These are phyloP conservation scores for Mangifera indica DNA, from an alignment of 345 rosid genomes.

Conservation along the genomic window DNA sequence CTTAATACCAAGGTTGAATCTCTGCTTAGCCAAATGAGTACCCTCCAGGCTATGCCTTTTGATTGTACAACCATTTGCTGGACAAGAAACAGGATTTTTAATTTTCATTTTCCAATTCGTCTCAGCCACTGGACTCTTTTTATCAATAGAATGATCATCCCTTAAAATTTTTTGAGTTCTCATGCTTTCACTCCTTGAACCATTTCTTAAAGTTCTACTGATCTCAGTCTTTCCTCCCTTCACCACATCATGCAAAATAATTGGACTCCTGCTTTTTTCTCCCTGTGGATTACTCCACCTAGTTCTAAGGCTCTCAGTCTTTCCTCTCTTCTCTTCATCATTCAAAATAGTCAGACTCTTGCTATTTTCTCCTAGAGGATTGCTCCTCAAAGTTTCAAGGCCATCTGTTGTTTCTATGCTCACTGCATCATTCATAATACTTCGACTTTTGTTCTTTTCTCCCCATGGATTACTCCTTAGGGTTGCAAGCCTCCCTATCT, in stretches of 20 bases:
- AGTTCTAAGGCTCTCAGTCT: neutral
- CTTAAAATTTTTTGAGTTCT: neutral
- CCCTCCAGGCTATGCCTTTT: neutral
- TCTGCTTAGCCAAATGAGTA: too few species aligned
- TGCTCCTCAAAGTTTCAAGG: slow-evolving; percentile 9
- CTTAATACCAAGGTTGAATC: neutral
- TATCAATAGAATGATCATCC: neutral
- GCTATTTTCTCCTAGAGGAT: slow-evolving; percentile 19
- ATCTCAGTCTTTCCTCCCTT: too few species aligned
- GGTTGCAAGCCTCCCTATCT: too few species aligned
- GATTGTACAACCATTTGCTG: slow-evolving; percentile 1
- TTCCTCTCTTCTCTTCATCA: slow-evolving; percentile 3
- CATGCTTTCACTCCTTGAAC: slow-evolving; percentile 1
- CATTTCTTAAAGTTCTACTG: neutral
- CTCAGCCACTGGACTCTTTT: slow-evolving; percentile 22
- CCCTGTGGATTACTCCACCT: neutral
- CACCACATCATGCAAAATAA: too few species aligned
- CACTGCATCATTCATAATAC: neutral
- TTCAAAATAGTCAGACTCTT: slow-evolving; percentile 5
- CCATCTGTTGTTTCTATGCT: neutral
- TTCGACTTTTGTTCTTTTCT: neutral
- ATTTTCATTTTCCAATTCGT: slow-evolving; percentile 15
- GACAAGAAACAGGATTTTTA: slow-evolving; percentile 12
- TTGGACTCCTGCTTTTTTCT: too few species aligned
- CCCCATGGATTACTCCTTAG: neutral